Evolutionary conservation across 345 rosid genomes (phyloP).

Genomic region (Lepidium africanum): DNA sequence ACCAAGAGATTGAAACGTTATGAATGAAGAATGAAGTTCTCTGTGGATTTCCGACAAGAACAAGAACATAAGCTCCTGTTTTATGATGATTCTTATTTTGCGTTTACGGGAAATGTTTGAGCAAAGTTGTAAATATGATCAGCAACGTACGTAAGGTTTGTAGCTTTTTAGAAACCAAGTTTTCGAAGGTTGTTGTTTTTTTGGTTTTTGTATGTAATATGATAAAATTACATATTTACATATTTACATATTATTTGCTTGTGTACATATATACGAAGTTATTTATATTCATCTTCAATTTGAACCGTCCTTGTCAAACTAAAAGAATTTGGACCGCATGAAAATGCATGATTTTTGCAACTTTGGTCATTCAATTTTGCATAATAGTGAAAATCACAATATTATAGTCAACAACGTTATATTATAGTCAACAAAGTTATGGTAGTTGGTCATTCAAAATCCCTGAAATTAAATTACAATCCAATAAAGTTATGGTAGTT

Average conservation of each 20-base stretch:
- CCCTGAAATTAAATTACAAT: not conserved
- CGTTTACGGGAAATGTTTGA: not conserved
- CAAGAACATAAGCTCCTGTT: not conserved
- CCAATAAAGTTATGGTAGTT: not conserved
- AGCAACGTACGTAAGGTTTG: conserved; percentile 3
- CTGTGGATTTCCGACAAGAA: conserved; percentile 1
- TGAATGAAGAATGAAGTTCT: not conserved
- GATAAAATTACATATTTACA: not conserved
- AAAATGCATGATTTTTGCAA: not conserved
- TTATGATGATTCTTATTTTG: not conserved
- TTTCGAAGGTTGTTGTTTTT: not conserved
- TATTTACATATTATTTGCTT: not conserved
- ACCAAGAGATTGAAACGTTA: conserved; percentile 19
- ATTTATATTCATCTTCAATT: too few relatives aligned
- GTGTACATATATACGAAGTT: not conserved
- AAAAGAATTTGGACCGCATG: not conserved
- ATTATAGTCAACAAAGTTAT: too few relatives aligned
- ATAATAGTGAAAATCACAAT: too few relatives aligned
- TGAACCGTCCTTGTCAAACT: too few relatives aligned
- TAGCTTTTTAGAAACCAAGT: conserved; percentile 10
- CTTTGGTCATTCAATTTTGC: not conserved
- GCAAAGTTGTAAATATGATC: conserved; percentile 18
- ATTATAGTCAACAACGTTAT: too few relatives aligned
- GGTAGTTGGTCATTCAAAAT: too few relatives aligned
- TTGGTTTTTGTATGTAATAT: not conserved